phyloP scores from a whole-genome alignment of 495 filamentous ascomycete genomes.

The Tetracladium setigerum region DNA sequence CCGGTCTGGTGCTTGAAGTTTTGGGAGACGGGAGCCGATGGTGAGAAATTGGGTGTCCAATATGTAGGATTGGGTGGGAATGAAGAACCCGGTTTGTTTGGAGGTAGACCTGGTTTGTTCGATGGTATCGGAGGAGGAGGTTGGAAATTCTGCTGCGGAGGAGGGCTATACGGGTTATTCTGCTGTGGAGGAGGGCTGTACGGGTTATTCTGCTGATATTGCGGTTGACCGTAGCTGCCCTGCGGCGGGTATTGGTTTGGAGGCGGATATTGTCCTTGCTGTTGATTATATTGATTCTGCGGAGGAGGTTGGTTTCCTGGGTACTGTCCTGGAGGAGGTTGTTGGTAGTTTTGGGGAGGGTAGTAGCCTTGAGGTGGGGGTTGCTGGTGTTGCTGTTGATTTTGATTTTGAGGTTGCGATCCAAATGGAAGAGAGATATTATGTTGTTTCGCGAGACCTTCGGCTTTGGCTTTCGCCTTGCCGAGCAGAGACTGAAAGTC shows the following conservation, averaged over 20 bases:
- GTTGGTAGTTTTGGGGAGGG: background rate
- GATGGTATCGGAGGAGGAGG: slow-evolving; percentile 7
- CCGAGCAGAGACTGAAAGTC: slow-evolving; percentile 6
- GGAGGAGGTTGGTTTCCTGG: no score
- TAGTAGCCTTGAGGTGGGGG: background rate
- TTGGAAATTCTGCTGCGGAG: slow-evolving; percentile 5
- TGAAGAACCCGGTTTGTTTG: background rate
- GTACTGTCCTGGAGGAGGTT: background rate
- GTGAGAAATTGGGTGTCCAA: slow-evolving; percentile 29
- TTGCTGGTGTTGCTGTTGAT: slow-evolving; percentile 12
- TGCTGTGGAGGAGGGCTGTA: slow-evolving; percentile 4
- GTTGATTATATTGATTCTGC: no score
- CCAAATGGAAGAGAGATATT: slow-evolving; percentile 2
- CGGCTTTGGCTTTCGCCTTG: slow-evolving; percentile 16
- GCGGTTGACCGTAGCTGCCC: background rate
- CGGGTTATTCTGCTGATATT: background rate
- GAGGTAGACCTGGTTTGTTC: background rate
- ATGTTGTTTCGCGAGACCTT: slow-evolving; percentile 14
- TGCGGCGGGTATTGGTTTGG: background rate
- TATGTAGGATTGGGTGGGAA: slow-evolving; percentile 13
- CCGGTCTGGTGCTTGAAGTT: slow-evolving; percentile 34
- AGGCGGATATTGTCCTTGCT: background rate
- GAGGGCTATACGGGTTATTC: background rate
- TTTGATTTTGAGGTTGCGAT: slow-evolving; percentile 1
- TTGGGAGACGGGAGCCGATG: slow-evolving; percentile 24